phyloP scores from a whole-genome alignment of 106 monocot species.

The Allium cepa region DNA sequence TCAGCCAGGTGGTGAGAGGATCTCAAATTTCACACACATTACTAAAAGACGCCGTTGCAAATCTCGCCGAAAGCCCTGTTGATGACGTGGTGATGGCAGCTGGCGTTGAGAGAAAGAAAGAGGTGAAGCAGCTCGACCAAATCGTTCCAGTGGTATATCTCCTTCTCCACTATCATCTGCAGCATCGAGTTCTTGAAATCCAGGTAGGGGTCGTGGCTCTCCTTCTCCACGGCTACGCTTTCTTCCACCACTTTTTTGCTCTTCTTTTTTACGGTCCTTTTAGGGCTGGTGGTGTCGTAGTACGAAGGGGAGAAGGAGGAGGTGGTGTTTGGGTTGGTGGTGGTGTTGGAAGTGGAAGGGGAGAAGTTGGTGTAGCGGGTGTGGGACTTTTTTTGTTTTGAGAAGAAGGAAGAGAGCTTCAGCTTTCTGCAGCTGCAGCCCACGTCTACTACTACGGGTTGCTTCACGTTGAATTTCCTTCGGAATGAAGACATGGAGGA shows the following conservation, averaged over 20 bases:
- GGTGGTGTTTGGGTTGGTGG: not conserved
- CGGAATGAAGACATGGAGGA: not conserved
- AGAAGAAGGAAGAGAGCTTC: constrained; percentile 32
- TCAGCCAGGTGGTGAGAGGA: no score
- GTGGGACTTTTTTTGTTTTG: constrained; percentile 3
- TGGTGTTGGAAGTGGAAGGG: constrained; percentile 18
- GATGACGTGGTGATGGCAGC: constrained; percentile 61
- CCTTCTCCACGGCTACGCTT: constrained; percentile 57
- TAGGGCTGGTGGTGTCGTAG: not conserved
- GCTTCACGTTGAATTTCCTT: constrained; percentile 1
- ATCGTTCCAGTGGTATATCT: constrained; percentile 57
- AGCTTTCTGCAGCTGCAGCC: constrained; percentile 53
- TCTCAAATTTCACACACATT: no score
- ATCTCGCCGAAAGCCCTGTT: constrained; percentile 71
- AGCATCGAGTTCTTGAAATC: constrained; percentile 62
- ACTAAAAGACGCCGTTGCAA: constrained; percentile 22
- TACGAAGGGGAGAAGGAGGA: constrained; percentile 9
- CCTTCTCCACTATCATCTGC: constrained; percentile 65
- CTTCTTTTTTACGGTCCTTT: constrained; percentile 2
- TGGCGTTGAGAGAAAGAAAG: constrained; percentile 57
- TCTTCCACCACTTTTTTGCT: constrained; percentile 4
- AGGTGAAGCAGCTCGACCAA: constrained; percentile 41
- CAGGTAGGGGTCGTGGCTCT: constrained; percentile 43
- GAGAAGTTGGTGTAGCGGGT: constrained; percentile 2
- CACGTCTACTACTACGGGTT: constrained; percentile 43